Evolutionary conservation across 345 rosid genomes (phyloP).

Genomic region (Eucalyptus marginata): DNA sequence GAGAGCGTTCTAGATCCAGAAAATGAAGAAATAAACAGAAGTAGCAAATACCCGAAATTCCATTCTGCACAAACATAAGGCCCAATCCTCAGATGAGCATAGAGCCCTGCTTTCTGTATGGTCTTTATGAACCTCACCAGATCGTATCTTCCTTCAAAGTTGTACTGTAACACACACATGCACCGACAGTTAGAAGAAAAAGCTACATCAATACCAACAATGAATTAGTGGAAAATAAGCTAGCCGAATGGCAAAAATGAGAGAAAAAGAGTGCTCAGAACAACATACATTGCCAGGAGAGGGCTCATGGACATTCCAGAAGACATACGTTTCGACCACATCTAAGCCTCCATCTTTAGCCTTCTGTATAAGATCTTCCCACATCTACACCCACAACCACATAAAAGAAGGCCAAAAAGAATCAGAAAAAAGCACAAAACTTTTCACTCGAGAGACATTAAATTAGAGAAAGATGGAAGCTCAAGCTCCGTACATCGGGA

Average conservation of each 20-base stretch:
- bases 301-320: conserved; percentile 99
- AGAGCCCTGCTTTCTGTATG: conserved; percentile 75
- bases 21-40: not conserved
- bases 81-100: conserved; percentile 95
- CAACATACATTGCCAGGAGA: conserved; percentile 77
- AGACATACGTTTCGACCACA: conserved; percentile 94
- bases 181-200: not conserved
- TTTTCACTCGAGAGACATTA: not conserved
- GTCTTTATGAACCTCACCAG: conserved; percentile 86
- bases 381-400: conserved; percentile 50
- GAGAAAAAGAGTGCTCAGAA: not conserved
- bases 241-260: not conserved
- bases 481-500: conserved; percentile 39
- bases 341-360: conserved; percentile 96
- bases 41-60: conserved; percentile 78
- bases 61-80: conserved; percentile 99
- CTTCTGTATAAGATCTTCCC: conserved; percentile 98
- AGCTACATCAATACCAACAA: not conserved
- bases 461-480: not conserved
- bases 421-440: not conserved
- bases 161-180: conserved; percentile 25
- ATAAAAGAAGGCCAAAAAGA: not conserved
- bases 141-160: conserved; percentile 94
- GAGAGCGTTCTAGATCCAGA: conserved; percentile 6
- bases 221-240: not conserved